A percentile compares a stretch with the other conserved stretches of the same genome.
Evolutionary conservation across 306 rosid species (phyloP).

Genomic region (Sindora glabra): DNA sequence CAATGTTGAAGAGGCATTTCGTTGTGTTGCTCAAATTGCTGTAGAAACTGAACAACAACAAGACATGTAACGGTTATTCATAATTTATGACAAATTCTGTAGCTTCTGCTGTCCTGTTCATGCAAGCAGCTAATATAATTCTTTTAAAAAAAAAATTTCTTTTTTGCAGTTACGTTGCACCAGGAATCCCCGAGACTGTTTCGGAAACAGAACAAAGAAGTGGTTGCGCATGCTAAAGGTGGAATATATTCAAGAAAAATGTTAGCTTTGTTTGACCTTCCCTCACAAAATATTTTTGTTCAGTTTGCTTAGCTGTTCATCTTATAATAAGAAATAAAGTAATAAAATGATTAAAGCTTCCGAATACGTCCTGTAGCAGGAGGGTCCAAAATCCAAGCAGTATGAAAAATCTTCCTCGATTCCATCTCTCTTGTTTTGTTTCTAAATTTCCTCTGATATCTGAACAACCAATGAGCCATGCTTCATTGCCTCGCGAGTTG

Average conservation of each 20-base stretch:
- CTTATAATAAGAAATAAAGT: too few relatives aligned
- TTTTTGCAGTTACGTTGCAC: constrained; percentile 61
- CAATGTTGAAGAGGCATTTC: constrained; percentile 71
- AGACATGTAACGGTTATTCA: constrained; percentile 45
- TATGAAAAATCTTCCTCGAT: too few relatives aligned
- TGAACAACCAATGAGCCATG: too few relatives aligned
- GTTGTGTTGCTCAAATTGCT: constrained; percentile 56
- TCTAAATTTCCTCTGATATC: too few relatives aligned
- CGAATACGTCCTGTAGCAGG: too few relatives aligned
- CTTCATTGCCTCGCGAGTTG: too few relatives aligned
- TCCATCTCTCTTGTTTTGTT: too few relatives aligned
- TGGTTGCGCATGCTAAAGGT: constrained; percentile 65
- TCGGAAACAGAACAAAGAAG: constrained; percentile 67
- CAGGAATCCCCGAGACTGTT: constrained; percentile 64
- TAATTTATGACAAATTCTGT: too few relatives aligned
- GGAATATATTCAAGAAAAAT: not conserved
- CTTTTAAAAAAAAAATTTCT: not conserved
- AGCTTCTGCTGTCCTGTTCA: not conserved
- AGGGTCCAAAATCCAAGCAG: too few relatives aligned
- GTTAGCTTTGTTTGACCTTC: not conserved
- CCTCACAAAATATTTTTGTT: not conserved
- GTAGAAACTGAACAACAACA: constrained; percentile 51
- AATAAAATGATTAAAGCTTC: not conserved
- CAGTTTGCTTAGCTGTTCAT: too few relatives aligned
- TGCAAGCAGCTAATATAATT: not conserved